Evolutionary conservation across 345 rosid species (phyloP).

Genomic region (Arabidopsis arenosa): DNA sequence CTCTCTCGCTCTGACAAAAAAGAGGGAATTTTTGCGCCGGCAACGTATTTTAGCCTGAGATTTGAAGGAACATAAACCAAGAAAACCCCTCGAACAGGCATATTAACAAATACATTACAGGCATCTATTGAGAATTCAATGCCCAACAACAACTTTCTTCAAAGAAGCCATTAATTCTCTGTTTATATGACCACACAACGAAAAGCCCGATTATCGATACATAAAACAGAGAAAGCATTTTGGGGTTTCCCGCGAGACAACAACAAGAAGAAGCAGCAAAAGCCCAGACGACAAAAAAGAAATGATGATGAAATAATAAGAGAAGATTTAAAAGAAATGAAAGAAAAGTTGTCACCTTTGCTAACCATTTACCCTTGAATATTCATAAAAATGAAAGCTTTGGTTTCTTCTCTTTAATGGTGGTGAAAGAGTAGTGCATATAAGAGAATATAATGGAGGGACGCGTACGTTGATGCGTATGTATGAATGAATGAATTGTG

Average conservation of each 20-base stretch:
- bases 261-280: background rate
- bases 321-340: background rate
- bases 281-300: slow-evolving; percentile 1
- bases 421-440: slow-evolving; percentile 23
- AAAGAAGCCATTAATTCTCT: slow-evolving; percentile 14
- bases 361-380: slow-evolving; percentile 50
- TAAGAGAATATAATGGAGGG: slow-evolving; percentile 36
- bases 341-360: slow-evolving; percentile 51
- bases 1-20: slow-evolving; percentile 16
- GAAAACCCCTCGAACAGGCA: slow-evolving; percentile 11
- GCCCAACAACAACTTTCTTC: slow-evolving; percentile 35
- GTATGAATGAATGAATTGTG: slow-evolving; percentile 35
- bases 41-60: slow-evolving; percentile 30
- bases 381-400: slow-evolving; percentile 51
- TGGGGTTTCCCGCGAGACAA: slow-evolving; percentile 30
- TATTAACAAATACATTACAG: slow-evolving; percentile 34
- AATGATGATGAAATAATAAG: slow-evolving; percentile 9
- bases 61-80: slow-evolving; percentile 7
- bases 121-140: slow-evolving; percentile 23
- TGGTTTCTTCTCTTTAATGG: slow-evolving; percentile 48
- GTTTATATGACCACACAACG: slow-evolving; percentile 11
- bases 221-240: slow-evolving; percentile 24
- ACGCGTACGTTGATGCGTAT: slow-evolving; percentile 37
- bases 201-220: slow-evolving; percentile 10
- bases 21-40: slow-evolving; percentile 19